Evolutionary conservation across 2,329 filamentous ascomycete genomes (phyloP).

Genomic region (Coniochaeta hoffmannii): DNA sequence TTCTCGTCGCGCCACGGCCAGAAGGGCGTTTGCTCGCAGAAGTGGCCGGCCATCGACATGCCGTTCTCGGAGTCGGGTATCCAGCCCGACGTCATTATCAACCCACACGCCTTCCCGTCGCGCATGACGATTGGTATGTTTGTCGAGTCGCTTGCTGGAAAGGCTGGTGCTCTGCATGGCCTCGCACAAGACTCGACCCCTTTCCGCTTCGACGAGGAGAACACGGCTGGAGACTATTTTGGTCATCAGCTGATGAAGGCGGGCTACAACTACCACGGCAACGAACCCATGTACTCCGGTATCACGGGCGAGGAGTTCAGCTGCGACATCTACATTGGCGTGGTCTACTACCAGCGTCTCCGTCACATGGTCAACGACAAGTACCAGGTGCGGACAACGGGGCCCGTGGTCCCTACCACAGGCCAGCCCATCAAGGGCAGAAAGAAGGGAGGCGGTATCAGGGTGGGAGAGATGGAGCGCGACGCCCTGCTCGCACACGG

Average conservation of each 20-base stretch:
- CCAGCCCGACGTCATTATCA: slow-evolving; percentile 96
- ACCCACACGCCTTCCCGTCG: slow-evolving; percentile 97
- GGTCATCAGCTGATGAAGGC: slow-evolving; percentile 92
- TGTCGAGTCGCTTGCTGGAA: slow-evolving; percentile 91
- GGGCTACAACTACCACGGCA: slow-evolving; percentile 96
- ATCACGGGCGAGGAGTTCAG: slow-evolving; percentile 92
- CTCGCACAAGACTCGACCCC: slow-evolving; percentile 94
- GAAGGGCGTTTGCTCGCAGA: slow-evolving; percentile 93
- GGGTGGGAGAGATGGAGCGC: slow-evolving; percentile 98
- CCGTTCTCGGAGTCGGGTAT: slow-evolving; percentile 96
- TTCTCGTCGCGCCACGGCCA: slow-evolving; percentile 98
- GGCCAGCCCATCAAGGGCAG: slow-evolving; percentile 96
- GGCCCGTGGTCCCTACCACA: slow-evolving; percentile 81
- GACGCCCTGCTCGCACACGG: slow-evolving; percentile 93
- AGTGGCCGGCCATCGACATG: slow-evolving; percentile 92
- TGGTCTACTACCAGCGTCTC: slow-evolving; percentile 96
- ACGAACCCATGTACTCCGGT: slow-evolving; percentile 97
- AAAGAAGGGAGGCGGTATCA: slow-evolving; percentile 94
- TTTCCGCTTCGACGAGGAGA: slow-evolving; percentile 87
- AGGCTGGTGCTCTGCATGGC: slow-evolving; percentile 88
- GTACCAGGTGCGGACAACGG: slow-evolving; percentile 94
- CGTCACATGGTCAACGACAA: slow-evolving; percentile 99
- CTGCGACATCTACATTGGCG: slow-evolving; percentile 92
- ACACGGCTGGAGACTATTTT: slow-evolving; percentile 90
- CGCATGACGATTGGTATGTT: slow-evolving; percentile 99